Base-by-base conservation (phyloP, 805 yeast genomes). In the Monosporozyma aerobia region DNA sequence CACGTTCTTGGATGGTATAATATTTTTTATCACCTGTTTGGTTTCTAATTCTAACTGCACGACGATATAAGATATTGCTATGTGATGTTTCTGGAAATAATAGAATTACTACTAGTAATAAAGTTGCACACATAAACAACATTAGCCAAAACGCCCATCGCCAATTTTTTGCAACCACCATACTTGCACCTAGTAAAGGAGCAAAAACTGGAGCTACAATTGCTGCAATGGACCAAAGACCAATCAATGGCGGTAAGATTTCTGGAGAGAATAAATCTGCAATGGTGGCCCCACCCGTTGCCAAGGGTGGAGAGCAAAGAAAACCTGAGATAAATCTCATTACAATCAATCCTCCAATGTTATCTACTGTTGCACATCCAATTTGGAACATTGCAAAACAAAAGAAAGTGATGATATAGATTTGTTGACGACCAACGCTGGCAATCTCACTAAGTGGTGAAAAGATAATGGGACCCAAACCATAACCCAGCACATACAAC, bases 71-170 rank as follows among this genome's bases (percentile, higher is more conserved):
- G 16, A 80, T 65, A 25, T 79, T 75, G 47, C 66, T 69, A 10
- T 64, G 70, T 46, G 71, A 74, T 10, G 82, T 76, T 61, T 80
- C 83, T 4, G 82, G 82, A 43, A 78, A 69, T 47, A 73, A 62
- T 51, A 70, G 71, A 1, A 64, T 49, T 56, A 78, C 65, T 2
- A 73, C 8, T 0, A 76, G 35, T 10, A 74, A 62, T 5, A 70
- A 54, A 9, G 64, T 62, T 10, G 77, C 79, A 46, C 75, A 59
- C 40, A 74, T 56, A 57, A 75, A 73, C 51, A 72, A 57, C 59
- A 77, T 53, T 50, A 76, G 69, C 83, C 84, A 79, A 60, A 79
- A 78, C 9, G 76, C 64, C 76, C 77, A 79, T 60, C 81, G 73
- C 81, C 82, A 78, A 56, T 62, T 65, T 56, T 78, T 71, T 3